A percentile compares a stretch with the other conserved stretches of the same genome.
Conservation (phyloP, 192 early-diverging fungal genomes). For the Ramicandelaber brevisporus region DNA sequence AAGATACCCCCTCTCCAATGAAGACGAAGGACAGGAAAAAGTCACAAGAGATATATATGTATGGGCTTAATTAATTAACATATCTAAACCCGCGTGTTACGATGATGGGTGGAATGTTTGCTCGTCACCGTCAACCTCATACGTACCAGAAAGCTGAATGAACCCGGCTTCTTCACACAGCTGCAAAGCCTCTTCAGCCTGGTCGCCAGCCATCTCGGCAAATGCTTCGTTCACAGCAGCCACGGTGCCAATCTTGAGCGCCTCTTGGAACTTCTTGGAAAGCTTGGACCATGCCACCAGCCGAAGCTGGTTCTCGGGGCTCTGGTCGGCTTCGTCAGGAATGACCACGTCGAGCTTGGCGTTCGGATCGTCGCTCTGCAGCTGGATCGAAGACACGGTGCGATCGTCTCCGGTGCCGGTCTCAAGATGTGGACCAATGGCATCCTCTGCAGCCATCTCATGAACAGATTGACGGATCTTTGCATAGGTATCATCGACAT, state of each 20-base stretch:
- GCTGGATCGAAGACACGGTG: constrained; percentile 38
- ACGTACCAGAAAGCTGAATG: constrained; percentile 8
- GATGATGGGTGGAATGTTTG: no score
- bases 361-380: constrained; percentile 39
- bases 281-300: constrained; percentile 44
- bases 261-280: constrained; percentile 42
- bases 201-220: constrained; percentile 29
- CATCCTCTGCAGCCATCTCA: no score
- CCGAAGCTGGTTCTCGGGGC: constrained; percentile 22
- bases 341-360: constrained; percentile 43
- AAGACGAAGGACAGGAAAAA: no score
- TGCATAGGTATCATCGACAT: constrained; percentile 66
- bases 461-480: constrained; percentile 27
- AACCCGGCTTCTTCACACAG: constrained; percentile 50
- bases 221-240: constrained; percentile 67
- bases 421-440: no score
- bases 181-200: constrained; percentile 53
- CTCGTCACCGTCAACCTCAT: neutral
- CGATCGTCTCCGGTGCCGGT: constrained; percentile 14
- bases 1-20: no score
- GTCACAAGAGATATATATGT: no score
- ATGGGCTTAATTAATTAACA: no score
- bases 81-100: no score
- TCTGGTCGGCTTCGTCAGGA: constrained; percentile 22
- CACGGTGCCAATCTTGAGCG: constrained; percentile 46